phyloP scores from a whole-genome alignment of 1,284 basidiomycete genomes.

The Erythrobasidium hasegawianum region DNA sequence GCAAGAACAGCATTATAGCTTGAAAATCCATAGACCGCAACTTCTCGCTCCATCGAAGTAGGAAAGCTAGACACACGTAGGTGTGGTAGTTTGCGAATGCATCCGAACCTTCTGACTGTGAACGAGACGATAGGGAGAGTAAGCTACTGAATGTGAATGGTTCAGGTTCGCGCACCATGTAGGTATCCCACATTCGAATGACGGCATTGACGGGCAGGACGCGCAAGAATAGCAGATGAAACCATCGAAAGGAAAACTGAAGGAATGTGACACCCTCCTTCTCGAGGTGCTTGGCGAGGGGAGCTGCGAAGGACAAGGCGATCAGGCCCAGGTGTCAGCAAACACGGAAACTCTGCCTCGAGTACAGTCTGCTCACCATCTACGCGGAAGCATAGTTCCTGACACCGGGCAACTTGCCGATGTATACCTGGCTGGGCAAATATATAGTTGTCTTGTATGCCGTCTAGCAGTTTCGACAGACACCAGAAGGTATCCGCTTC shows the following conservation, averaged over 20 bases:
- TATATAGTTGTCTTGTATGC: conserved; percentile 96
- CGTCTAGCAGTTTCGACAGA: conserved; percentile 83
- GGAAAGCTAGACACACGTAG: conserved; percentile 91
- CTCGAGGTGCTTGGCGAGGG: conserved; percentile 74
- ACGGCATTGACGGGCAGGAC: conserved; percentile 93
- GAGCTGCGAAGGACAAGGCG: no score
- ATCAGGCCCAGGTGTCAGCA: not conserved
- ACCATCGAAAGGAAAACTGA: conserved; percentile 98
- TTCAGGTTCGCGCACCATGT: conserved; percentile 66
- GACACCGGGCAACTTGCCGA: conserved; percentile 83
- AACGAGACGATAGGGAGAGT: not conserved
- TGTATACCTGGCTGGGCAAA: conserved; percentile 91
- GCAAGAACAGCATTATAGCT: conserved; percentile 50
- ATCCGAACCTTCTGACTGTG: conserved; percentile 84
- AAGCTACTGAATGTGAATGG: no score
- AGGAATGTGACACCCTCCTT: conserved; percentile 93
- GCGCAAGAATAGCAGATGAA: conserved; percentile 95
- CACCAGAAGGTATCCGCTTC: conserved; percentile 98
- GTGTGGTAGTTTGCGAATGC: conserved; percentile 95
- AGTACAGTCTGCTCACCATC: conserved; percentile 62
- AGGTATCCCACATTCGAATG: conserved; percentile 98
- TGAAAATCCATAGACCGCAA: conserved; percentile 94
- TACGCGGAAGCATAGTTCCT: conserved; percentile 83
- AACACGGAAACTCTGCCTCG: no score
- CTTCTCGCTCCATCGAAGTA: conserved; percentile 86